Evolutionary conservation across 768 basidiomycete species (phyloP), one percentile per base, ranked within the genome.

Genomic region (Phanerochaete carnosa): DNA sequence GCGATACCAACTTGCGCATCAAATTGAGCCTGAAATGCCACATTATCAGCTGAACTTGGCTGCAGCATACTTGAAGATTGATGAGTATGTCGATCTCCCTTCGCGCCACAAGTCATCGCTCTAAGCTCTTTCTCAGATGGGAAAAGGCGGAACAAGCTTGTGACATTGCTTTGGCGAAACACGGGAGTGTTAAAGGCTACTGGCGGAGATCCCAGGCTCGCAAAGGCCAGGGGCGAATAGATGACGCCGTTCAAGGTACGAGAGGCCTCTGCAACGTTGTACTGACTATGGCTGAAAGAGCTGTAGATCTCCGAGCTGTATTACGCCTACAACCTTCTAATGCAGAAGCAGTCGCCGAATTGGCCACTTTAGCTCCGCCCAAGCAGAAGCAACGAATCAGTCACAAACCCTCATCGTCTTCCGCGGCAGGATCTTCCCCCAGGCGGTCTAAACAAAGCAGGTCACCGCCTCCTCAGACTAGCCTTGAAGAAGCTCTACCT

Each of bases 31-130:
- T 2, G 89, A 90, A 69, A 70, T 90, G 62, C 87, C 89, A 0
- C 84, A 88, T 66, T 91, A 91, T 65, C 85, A 89, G 66, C 80
- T 90, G 35, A 91, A 91, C 66, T 78, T 90, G 26, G 89, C 89
- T 2, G 88, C 88, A 1, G 89, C 89, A 0, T 79, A 90, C 69
- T 70, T 91, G 35, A 91, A 91, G 68, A 72, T 90, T 50, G 76
- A 77, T 72, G 83, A 87, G 89, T 91, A 71, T 60, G 86, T 45
- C 22, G 55, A 11, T 45, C 35, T 55, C 59, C 55, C 55, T 58
- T 57, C n/a, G n/a, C n/a, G n/a, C 60, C 65, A 13, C 46, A 30
- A 45, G 23, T 2, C 26, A n/a, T n/a, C 35, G n/a, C 22, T 29
- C 45, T 25, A 13, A 51, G 39, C n/a, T 23, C 28, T 53, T 54